Base-by-base conservation (phyloP, 306 rosid species). In the Begonia fuchsioides region DNA sequence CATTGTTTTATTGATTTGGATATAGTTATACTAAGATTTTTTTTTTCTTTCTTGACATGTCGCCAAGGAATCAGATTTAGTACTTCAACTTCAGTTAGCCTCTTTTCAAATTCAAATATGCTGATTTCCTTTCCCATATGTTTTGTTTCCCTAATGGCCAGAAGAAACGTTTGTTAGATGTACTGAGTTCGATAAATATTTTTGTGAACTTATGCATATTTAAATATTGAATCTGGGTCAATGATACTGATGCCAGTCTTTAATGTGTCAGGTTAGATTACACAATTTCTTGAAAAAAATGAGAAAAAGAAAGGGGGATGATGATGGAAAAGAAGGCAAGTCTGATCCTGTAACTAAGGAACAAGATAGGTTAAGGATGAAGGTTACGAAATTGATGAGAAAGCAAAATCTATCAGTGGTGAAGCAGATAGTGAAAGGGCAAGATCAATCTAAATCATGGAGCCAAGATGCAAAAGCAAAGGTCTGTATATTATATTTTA, bases 351-450 rank as follows among this genome's bases (percentile, higher is more conserved):
- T 3, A 5, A 38, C 44, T 58, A 75, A 61, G 64, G 82, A 85
- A 58, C 75, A 65, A 38, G 82, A 68, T 57, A 73, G 71, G 75
- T 65, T 90, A 63, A 81, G 82, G 65, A 79, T 76, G 60, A 85
- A 71, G 39, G 95, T 90, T 58, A 63, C 72, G 35, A 60, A 65
- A 56, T 77, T 90, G 92, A 81, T 90, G 62, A 85, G 73, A 70
- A 80, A 75, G 70, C 70, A 90, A 58, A 81, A 85, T 72, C 67
- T 73, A 75, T 71, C 10, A 6, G 71, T 78, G 47, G 76, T 69
- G 60, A 71, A 76, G 61, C 61, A 69, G 52, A 68, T 81, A 52
- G 67, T 77, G 61, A 75, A 72, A 62, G 61, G 49, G 44, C 54
- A 63, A 35, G 84, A 71, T 53, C 72, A 61, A 67, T 58, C 75